Conservation (phyloP, 495 filamentous ascomycete genomes). For the Tuber magnatum region DNA sequence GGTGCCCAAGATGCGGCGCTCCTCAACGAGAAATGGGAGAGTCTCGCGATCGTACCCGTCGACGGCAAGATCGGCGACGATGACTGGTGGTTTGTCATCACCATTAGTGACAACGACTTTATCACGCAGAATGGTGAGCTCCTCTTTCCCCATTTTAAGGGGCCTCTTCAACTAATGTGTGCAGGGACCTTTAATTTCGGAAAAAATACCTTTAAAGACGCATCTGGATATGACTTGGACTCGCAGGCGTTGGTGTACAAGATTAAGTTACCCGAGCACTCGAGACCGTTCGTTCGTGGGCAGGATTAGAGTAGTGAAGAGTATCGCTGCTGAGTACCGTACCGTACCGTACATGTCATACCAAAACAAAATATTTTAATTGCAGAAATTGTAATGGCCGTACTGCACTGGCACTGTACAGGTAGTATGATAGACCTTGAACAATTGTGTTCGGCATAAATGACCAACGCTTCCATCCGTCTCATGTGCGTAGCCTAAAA, state of each 20-base stretch:
- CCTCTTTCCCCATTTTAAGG: conserved; percentile 13
- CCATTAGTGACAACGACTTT: conserved; percentile 71
- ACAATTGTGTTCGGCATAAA: neutral
- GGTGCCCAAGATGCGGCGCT: conserved; percentile 50
- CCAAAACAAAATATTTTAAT: neutral
- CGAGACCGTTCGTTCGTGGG: conserved; percentile 12
- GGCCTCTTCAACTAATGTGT: conserved; percentile 40
- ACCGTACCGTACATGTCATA: neutral
- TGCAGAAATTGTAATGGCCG: neutral
- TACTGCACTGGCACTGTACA: neutral
- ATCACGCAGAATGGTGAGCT: conserved; percentile 64
- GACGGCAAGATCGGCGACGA: conserved; percentile 44
- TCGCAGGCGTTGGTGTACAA: conserved; percentile 69
- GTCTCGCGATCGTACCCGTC: conserved; percentile 58
- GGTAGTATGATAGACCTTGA: neutral
- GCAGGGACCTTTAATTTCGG: conserved; percentile 59
- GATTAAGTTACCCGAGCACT: conserved; percentile 50
- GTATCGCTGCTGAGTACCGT: neutral
- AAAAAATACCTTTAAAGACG: conserved; percentile 54
- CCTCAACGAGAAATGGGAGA: conserved; percentile 81
- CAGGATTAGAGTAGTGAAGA: neutral
- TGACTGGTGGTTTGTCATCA: conserved; percentile 63
- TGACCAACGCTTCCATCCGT: neutral
- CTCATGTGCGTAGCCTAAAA: neutral
- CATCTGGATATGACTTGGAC: conserved; percentile 57